Evolutionary conservation across 75 land plant species (phyloP), one percentile per base, ranked within the genome.

Genomic region (Pseudotsuga menziesii): DNA sequence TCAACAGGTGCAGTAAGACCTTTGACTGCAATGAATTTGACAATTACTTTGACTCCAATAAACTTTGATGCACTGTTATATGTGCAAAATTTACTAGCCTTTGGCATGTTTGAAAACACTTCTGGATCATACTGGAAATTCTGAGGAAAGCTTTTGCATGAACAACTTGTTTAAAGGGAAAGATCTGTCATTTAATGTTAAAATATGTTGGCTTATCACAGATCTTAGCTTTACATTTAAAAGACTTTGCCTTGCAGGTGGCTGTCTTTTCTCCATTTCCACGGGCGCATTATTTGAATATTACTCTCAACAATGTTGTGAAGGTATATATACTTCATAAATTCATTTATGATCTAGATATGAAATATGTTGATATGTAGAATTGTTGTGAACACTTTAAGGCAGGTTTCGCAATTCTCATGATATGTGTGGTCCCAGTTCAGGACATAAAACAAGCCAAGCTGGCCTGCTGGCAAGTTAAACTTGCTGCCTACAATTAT

Each of bases 181-280:
- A 41, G 5, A 17, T 1, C 36, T 66, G 44, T 41, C 29, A 35
- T 57, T 76, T 22, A 57, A 27, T 20, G 7, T 76, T 32, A 57
- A 1, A 57, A 11, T 27, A 56, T 58, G 58, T 4, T 27, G 36
- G 26, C 52, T 76, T 25, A 39, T 20, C 11, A 27, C n/a, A 61
- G 20, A 57, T 76, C 19, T 26, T 79, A 35, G 16, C 19, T 54
- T 64, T 12, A 32, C 26, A 62, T 36, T 15, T 76, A 23, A 55
- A 57, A 70, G 56, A 66, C 29, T 66, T 32, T 36, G 70, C 6
- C 32, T 75, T 64, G 23, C 87, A 92, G 94, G 95, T 92, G 73
- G 84, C 83, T 76, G 83, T 88, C n/a, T 92, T 92, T 73, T 82
- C 82, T 63, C 91, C 92, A 76, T 56, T 82, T 17, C 85, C 78